Conservation (phyloP, 768 basidiomycete species). For the Inosperma sp. region DNA sequence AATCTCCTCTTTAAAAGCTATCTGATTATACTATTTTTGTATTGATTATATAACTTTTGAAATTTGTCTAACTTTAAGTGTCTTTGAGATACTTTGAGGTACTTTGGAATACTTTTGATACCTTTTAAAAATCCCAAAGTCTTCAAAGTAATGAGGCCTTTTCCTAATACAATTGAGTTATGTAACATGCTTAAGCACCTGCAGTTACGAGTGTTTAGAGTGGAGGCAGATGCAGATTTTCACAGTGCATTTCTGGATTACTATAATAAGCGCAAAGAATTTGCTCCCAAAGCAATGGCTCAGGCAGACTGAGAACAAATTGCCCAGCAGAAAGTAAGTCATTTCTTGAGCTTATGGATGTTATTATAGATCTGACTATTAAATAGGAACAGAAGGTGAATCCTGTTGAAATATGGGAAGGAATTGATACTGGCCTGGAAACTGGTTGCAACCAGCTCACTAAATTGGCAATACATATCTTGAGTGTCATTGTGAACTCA, state of each 20-base stretch:
- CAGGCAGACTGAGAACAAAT: neutral
- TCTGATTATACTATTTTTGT: no score
- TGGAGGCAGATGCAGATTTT: constrained; percentile 3
- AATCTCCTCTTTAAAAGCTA: no score
- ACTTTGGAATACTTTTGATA: no score
- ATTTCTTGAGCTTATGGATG: neutral
- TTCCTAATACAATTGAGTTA: neutral
- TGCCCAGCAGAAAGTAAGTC: neutral
- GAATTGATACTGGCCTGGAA: constrained; percentile 13
- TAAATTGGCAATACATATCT: constrained; percentile 24
- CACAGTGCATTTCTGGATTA: constrained; percentile 1
- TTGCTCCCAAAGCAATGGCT: neutral
- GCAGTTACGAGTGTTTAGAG: neutral
- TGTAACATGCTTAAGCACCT: constrained; percentile 6
- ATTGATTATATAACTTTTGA: no score
- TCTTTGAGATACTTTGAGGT: no score
- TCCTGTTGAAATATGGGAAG: constrained; percentile 18
- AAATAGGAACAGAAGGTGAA: constrained; percentile 13
- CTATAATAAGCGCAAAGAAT: neutral
- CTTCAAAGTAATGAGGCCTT: no score
- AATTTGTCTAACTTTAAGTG: no score
- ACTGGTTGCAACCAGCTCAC: constrained; percentile 18
- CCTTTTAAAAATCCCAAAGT: no score
- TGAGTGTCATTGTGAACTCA: constrained; percentile 27
- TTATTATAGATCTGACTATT: neutral